Evolutionary conservation across 331 rosid genomes (phyloP), one percentile per base, ranked within the genome.

Genomic region (Phaseolus coccineus): DNA sequence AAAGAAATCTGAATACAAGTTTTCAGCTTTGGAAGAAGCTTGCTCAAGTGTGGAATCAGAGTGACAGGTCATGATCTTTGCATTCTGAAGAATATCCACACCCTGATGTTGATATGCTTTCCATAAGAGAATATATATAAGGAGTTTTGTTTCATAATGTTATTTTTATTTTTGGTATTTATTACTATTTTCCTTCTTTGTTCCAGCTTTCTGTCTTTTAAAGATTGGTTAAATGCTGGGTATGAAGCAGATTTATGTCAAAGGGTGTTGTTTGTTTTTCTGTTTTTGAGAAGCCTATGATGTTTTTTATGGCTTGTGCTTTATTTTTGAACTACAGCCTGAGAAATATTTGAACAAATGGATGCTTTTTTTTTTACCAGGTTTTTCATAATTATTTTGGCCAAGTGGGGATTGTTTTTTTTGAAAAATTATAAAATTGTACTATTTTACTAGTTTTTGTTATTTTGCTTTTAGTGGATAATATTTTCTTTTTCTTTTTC

Each of bases 11-110:
- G 33, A 79, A 35, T 48, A 77, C 81, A 28, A 65, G 58, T 46
- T 77, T 69, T 71, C 80, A 82, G 83, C 75, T 82, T 78, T 33
- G 11, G 89, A 85, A 83, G 85, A 81, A 84, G 89, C 64, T 83
- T 72, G 85, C 69, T 81, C 87, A 84, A 86, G 88, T 82, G 78
- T 81, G 81, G 87, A 87, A 81, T 88, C 82, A 74, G 61, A 72
- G 84, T 83, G 77, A 69, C 89, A 87, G 91, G 89, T 87, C 74
- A 61, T 87, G 88, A 81, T 87, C 86, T 87, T 84, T 83, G 81
- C 78, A 81, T 88, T 83, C 77, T 80, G 58, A 55, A 78, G 81
- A 74, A 81, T 84, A 84, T 81, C 78, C 73, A 75, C 46, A 47
- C 67, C 74, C 33, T 77, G 63, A 68, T 79, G 76, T 80, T 74